These are phyloP conservation scores for Eustoma russellianum DNA, from an alignment of 257 asterid genomes.

Conservation along the genomic window DNA sequence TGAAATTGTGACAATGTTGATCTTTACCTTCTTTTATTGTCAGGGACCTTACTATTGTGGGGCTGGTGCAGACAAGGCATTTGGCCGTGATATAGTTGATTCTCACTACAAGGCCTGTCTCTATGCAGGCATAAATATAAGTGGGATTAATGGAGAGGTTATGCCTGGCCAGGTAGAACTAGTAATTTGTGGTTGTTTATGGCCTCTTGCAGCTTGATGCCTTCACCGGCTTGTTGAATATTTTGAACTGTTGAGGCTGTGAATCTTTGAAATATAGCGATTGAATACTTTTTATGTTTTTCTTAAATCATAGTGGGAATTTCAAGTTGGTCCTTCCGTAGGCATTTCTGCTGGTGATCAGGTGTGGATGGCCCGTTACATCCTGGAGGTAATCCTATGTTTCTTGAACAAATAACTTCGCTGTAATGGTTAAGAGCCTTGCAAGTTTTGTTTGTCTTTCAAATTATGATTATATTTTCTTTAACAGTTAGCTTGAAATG, in stretches of 20 bases:
- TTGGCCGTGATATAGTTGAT: constrained; percentile 69
- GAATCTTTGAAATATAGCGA: too few species aligned
- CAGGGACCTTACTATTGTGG: constrained; percentile 87
- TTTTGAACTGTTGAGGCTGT: background rate
- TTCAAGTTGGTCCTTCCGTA: constrained; percentile 72
- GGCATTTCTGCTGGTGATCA: constrained; percentile 81
- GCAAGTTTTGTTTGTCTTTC: too few species aligned
- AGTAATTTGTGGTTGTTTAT: background rate
- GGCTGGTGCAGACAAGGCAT: constrained; percentile 69
- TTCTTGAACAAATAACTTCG: too few species aligned
- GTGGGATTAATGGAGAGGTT: constrained; percentile 74
- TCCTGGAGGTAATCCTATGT: constrained; percentile 46
- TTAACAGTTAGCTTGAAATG: background rate
- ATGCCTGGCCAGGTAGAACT: constrained; percentile 71
- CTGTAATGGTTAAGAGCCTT: too few species aligned
- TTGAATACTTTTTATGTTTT: too few species aligned
- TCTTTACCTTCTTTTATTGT: constrained; percentile 4
- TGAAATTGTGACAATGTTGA: background rate
- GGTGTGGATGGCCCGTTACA: constrained; percentile 78
- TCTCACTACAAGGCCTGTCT: constrained; percentile 74
- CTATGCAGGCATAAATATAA: constrained; percentile 70
- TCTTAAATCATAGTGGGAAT: constrained; percentile 53
- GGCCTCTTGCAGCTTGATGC: background rate
- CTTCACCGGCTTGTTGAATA: too few species aligned
- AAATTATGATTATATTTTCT: background rate